A percentile compares a stretch with the other conserved stretches of the same genome.
phyloP scores from a whole-genome alignment of 495 filamentous ascomycete species.

The Aspergillus egyptiacus region DNA sequence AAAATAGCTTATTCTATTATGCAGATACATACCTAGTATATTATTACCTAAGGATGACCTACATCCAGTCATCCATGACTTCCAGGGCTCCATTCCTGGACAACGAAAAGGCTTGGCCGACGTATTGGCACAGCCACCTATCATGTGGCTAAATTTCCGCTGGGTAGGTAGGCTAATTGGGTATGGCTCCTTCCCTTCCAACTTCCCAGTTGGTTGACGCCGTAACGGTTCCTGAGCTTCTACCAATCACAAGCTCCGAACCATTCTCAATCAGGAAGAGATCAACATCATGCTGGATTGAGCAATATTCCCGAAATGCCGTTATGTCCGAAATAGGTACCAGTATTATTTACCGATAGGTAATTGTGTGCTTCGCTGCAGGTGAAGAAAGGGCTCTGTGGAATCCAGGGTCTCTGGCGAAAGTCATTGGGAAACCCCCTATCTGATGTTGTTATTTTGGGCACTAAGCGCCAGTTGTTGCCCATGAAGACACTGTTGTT shows the following conservation, averaged over 20 bases:
- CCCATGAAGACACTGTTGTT: neutral
- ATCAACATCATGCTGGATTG: neutral
- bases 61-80: too few relatives aligned
- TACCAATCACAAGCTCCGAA: neutral
- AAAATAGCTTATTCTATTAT: too few relatives aligned
- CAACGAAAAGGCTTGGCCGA: slow-evolving; percentile 4
- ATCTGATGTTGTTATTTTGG: slow-evolving; percentile 3
- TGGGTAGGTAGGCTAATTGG: too few relatives aligned
- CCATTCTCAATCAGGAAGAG: neutral
- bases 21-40: too few relatives aligned
- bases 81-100: neutral
- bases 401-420: neutral
- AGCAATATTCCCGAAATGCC: too few relatives aligned
- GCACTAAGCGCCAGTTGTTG: slow-evolving; percentile 5
- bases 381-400: neutral
- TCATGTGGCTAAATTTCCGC: slow-evolving; percentile 1
- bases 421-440: neutral
- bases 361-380: neutral
- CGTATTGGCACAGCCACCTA: slow-evolving; percentile 8
- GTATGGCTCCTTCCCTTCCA: neutral
- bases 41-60: too few relatives aligned
- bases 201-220: too few relatives aligned
- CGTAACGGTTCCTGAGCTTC: neutral
- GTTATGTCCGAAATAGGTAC: too few relatives aligned
- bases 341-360: too few relatives aligned